phyloP scores from a whole-genome alignment of 768 basidiomycete species.

The Aureoboletus auriporus region DNA sequence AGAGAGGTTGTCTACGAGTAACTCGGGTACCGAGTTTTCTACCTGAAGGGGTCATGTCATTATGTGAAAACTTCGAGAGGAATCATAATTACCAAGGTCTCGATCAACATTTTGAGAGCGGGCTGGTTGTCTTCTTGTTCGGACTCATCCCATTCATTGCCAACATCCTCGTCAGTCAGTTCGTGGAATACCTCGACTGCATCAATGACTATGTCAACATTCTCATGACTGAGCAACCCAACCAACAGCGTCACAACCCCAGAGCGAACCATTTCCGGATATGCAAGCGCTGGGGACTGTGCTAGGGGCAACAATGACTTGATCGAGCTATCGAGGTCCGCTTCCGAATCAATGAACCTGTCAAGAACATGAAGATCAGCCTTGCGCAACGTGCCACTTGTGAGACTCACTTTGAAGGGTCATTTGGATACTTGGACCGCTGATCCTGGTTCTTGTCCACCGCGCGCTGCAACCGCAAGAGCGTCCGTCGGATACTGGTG shows the following conservation, averaged over 20 bases:
- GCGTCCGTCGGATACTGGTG: conserved; percentile 64
- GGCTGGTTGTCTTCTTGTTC: conserved; percentile 57
- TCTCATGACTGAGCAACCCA: conserved; percentile 92
- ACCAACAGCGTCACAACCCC: conserved; percentile 67
- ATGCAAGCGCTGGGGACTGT: conserved; percentile 77
- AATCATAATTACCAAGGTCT: conserved; percentile 59
- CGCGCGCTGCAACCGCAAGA: conserved; percentile 82
- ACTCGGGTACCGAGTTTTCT: conserved; percentile 78
- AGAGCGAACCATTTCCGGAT: conserved; percentile 83
- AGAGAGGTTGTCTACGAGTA: conserved; percentile 83
- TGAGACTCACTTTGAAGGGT: conserved; percentile 75
- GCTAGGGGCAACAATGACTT: conserved; percentile 87
- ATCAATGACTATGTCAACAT: conserved; percentile 95
- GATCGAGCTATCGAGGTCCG: conserved; percentile 84
- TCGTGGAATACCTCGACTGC: conserved; percentile 91
- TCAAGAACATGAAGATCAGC: conserved; percentile 2
- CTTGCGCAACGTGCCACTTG: not conserved
- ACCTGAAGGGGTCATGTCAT: conserved; percentile 44
- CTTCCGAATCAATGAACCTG: conserved; percentile 99
- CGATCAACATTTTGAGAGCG: conserved; percentile 70
- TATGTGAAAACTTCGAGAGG: not conserved
- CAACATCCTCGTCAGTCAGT: conserved; percentile 94
- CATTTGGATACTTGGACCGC: conserved; percentile 90
- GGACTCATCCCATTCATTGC: conserved; percentile 68
- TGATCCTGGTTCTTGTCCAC: conserved; percentile 95